Conservation (phyloP, 495 filamentous ascomycete species). For the Aspergillus steynii region DNA sequence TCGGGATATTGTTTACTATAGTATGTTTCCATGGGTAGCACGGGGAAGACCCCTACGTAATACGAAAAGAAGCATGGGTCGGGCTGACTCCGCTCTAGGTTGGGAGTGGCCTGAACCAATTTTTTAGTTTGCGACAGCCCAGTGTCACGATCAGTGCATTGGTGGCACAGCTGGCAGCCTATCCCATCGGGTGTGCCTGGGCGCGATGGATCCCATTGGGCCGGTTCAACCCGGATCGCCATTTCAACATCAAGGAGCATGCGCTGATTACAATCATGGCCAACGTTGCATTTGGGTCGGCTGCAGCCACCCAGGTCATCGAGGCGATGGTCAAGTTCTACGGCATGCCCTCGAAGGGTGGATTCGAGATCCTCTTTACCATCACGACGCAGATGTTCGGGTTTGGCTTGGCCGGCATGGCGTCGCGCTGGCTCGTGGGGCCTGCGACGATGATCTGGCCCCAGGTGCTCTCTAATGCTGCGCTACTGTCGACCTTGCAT, state of each 20-base stretch:
- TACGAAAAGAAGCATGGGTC: background rate
- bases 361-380: conserved; percentile 67
- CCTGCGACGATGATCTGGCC: conserved; percentile 94
- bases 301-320: conserved; percentile 69
- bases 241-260: conserved; percentile 82
- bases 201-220: conserved; percentile 54
- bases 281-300: conserved; percentile 60
- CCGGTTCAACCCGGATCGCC: conserved; percentile 64
- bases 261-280: conserved; percentile 75
- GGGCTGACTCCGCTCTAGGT: conserved; percentile 29
- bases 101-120: conserved; percentile 69
- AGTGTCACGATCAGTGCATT: conserved; percentile 66
- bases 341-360: conserved; percentile 63
- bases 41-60: background rate
- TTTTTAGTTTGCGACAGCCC: conserved; percentile 63
- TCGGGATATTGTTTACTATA: conserved; percentile 66
- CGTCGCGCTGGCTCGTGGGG: conserved; percentile 59
- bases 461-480: conserved; percentile 79
- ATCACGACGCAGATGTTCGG: conserved; percentile 74
- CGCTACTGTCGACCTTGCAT: conserved; percentile 84
- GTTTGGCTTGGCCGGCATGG: conserved; percentile 69
- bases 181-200: conserved; percentile 66
- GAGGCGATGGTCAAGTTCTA: conserved; percentile 69
- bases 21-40: conserved; percentile 20
- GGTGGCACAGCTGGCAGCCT: conserved; percentile 70